These are phyloP conservation scores for Cladosporium halotolerans DNA, from an alignment of 2,329 filamentous ascomycete species.

Conservation along the genomic window DNA sequence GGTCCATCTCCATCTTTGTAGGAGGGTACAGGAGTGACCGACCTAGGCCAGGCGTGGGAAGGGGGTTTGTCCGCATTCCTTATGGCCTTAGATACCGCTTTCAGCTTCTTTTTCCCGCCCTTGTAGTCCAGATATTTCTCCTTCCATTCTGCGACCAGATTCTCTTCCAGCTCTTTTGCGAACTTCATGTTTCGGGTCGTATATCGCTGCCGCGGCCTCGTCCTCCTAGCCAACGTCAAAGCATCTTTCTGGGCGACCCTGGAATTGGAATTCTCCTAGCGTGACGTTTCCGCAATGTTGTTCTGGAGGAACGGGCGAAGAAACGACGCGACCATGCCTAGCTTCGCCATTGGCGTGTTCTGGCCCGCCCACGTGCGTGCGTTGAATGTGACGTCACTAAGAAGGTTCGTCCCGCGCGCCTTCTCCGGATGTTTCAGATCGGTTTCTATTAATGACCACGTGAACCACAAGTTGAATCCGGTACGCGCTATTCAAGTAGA, in stretches of 20 bases:
- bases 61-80: conserved; percentile 37
- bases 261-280: too few relatives aligned
- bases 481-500: too few relatives aligned
- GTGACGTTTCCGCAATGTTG: too few relatives aligned
- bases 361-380: background rate
- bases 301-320: background rate
- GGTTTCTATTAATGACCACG: too few relatives aligned
- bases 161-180: conserved; percentile 21
- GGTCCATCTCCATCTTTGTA: conserved; percentile 27
- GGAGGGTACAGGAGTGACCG: background rate
- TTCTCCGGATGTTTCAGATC: too few relatives aligned
- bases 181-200: conserved; percentile 20
- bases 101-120: conserved; percentile 85
- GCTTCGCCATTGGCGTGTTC: background rate
- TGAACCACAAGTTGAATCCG: too few relatives aligned
- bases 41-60: conserved; percentile 25
- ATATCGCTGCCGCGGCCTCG: too few relatives aligned
- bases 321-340: background rate
- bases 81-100: conserved; percentile 69
- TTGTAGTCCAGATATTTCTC: conserved; percentile 31
- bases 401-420: background rate
- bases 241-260: too few relatives aligned
- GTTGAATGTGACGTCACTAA: background rate
- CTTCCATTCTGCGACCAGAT: conserved; percentile 19
- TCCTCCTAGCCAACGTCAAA: too few relatives aligned